Conservation (phyloP, 2,329 filamentous ascomycete species). For the Sclerotinia minor region DNA sequence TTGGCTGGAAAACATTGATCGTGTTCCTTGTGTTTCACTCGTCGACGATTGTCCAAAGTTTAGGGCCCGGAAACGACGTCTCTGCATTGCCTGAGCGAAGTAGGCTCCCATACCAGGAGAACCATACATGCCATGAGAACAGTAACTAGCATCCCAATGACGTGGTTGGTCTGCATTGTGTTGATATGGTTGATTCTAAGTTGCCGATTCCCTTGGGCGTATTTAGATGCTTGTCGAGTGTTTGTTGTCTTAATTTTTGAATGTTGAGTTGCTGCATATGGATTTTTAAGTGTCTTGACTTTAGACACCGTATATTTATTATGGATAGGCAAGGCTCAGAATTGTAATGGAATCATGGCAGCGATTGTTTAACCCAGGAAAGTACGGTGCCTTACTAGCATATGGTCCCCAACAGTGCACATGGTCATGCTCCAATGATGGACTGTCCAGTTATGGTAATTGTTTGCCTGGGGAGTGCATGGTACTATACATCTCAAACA, state of each 20-base stretch:
- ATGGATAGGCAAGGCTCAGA: neutral
- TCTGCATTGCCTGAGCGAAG: neutral
- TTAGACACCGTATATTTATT: neutral
- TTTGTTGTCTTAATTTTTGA: neutral
- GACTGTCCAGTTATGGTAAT: neutral
- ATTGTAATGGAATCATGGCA: neutral
- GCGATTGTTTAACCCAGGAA: neutral
- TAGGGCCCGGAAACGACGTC: neutral
- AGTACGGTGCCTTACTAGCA: neutral
- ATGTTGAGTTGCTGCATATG: neutral
- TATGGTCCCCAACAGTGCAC: neutral
- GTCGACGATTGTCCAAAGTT: neutral
- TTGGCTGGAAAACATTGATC: neutral
- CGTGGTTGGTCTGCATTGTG: neutral
- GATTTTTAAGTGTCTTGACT: neutral
- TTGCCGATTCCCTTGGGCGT: neutral
- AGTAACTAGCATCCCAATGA: neutral
- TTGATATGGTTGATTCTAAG: neutral
- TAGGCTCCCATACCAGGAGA: conserved; percentile 3
- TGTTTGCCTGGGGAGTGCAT: neutral
- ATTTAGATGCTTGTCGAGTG: neutral
- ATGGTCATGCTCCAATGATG: neutral
- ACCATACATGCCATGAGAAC: neutral
- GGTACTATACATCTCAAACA: neutral
- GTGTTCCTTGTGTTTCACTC: neutral